phyloP scores from a whole-genome alignment of 2,329 filamentous ascomycete genomes.

The Echinosphaeria canescens region DNA sequence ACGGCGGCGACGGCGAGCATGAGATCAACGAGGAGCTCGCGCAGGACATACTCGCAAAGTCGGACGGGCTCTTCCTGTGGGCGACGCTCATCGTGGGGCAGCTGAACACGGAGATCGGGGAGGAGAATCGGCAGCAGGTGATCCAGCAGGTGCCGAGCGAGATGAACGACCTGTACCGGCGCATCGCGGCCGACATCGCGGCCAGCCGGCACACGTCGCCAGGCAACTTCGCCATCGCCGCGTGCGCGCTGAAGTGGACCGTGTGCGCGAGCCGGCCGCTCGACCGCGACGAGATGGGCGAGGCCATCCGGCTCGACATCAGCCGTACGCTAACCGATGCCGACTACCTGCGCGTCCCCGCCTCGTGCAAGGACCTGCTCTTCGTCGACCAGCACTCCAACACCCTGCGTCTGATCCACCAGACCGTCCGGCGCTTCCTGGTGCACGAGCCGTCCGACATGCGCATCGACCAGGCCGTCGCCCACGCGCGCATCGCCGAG shows the following conservation, averaged over 20 bases:
- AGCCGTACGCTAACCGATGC: constrained; percentile 11
- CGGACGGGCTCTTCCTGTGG: constrained; percentile 8
- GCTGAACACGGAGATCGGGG: constrained; percentile 5
- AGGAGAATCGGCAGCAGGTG: constrained; percentile 7
- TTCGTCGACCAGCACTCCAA: constrained; percentile 11
- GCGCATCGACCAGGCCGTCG: constrained; percentile 7
- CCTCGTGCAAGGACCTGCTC: no score
- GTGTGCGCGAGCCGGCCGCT: constrained; percentile 12
- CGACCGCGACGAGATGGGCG: constrained; percentile 11
- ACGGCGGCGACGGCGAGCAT: no score
- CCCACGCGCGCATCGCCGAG: constrained; percentile 11
- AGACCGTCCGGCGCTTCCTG: constrained; percentile 14
- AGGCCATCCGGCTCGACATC: constrained; percentile 12
- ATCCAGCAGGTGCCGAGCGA: constrained; percentile 6
- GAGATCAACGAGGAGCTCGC: constrained; percentile 4
- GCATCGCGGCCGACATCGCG: no score
- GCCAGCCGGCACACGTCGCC: no score
- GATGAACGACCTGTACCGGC: constrained; percentile 7
- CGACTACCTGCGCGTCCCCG: constrained; percentile 14
- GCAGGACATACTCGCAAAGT: constrained; percentile 6
- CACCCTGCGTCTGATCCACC: constrained; percentile 15
- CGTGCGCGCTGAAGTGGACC: constrained; percentile 14
- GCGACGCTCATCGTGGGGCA: constrained; percentile 6
- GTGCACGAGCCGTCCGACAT: constrained; percentile 9
- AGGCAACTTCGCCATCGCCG: constrained; percentile 9